Base-by-base conservation (phyloP, 2,329 filamentous ascomycete genomes). In the Trichoderma gracile region DNA sequence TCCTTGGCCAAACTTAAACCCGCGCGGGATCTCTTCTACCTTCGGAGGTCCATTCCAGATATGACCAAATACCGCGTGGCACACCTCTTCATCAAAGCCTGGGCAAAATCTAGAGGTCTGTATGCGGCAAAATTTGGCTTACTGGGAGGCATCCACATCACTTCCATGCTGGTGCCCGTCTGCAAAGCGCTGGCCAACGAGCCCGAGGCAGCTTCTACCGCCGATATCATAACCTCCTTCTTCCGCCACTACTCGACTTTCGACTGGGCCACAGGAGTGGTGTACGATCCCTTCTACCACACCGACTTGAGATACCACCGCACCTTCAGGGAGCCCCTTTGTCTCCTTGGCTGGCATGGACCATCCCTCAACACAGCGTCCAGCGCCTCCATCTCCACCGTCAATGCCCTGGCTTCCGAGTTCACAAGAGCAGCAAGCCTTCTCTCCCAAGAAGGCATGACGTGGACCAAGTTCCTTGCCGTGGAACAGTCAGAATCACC, bases 61-160 rank as follows among this genome's bases (percentile, higher is more conserved):
- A 77, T 85, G 52, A 75, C 80, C 1, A 77, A 81, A 10, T 91
- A 89, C 71, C 81, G 82, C 7, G 69, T 82, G 8, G 86, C 86
- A 0, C 84, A 89, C 69, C 80, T 84, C 1, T 78, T 83, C 63
- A 80, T 91, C 71, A 87, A 84, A 69, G 77, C 81, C 1, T 91
- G 88, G 88, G 85, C 88, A 1, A 80, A 80, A 62, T 76, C 80
- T 12, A 81, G 85, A 7, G 88, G 88, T 1, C 78, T 91, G 17
- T 90, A 90, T 72, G 82, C 85, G 0, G 81, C 86, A 1, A 85
- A 81, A 54, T 89, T 89, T 68, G 88, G 88, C 0, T 88, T 86
- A 66, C 78, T 91, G 0, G 83, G 86, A 6, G 87, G 87, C 3
- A 84, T 89, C 21, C 87, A 90, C 68, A 84, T 91, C 59, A 82